Conservation (phyloP, 2,329 filamentous ascomycete species). For the Trichoderma guizhouense region DNA sequence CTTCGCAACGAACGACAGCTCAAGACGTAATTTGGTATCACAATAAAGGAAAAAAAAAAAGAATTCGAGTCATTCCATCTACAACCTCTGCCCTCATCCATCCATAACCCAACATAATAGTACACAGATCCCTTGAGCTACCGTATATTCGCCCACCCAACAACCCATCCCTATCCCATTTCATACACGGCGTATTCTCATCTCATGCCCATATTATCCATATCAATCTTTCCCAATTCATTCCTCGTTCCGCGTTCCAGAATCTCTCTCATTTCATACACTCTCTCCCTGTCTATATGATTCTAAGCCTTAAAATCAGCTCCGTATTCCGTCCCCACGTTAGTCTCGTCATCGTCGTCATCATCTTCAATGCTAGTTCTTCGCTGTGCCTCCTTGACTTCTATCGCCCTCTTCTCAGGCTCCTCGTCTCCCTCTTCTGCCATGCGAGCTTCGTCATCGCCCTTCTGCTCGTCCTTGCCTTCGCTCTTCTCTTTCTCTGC, state of each 20-base stretch:
- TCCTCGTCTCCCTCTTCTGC: constrained; percentile 33
- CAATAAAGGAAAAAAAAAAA: neutral
- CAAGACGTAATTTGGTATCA: neutral
- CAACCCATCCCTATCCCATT: neutral
- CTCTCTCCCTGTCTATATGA: constrained; percentile 5
- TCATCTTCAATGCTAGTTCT: constrained; percentile 59
- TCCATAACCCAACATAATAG: neutral
- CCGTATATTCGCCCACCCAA: neutral
- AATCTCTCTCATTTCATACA: constrained; percentile 1
- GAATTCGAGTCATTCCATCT: neutral
- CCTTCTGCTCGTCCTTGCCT: constrained; percentile 23
- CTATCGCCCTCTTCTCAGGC: constrained; percentile 40
- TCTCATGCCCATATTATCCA: neutral
- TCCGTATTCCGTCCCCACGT: constrained; percentile 39
- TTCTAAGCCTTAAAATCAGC: constrained; percentile 14
- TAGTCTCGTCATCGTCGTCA: constrained; percentile 54
- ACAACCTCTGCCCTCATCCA: neutral
- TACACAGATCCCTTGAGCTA: constrained; percentile 1
- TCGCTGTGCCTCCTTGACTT: constrained; percentile 51
- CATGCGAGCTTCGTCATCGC: neutral
- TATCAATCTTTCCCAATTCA: neutral
- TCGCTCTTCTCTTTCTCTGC: constrained; percentile 32
- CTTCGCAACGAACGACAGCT: neutral
- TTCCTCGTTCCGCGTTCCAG: neutral
- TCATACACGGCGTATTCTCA: constrained; percentile 1